Evolutionary conservation across 331 rosid species (phyloP), one percentile per base, ranked within the genome.

Genomic region (Acacia pycnantha): DNA sequence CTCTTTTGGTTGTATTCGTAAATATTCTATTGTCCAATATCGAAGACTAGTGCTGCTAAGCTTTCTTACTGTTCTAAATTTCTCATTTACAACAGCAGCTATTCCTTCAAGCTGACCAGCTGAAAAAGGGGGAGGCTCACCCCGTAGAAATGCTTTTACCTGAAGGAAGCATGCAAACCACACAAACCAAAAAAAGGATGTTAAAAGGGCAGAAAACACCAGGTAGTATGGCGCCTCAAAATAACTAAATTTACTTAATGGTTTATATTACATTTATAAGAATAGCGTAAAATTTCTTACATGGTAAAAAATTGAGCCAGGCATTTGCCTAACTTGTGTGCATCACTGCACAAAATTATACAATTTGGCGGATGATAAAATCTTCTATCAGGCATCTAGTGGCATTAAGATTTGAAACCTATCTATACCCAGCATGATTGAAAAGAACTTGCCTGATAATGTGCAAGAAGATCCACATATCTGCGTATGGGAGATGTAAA

Each of bases 401-500:
- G 78, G 76, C 61, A 77, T 21, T 50, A 67, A 69, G 29, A 13
- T 58, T 72, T 74, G 62, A 48, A 77, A 35, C 79, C 59, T 62
- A 79, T 44, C 46, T 11, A 44, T 31, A 66, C 16, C 48, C 37
- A 9, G 77, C n/a, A 84, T 72, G 81, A 70, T 61, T 18, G 24
- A 70, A 85, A 61, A 74, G 24, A 69, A 64, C 79, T 58, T 58
- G 89, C 99, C 93, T 96, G 99, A 89, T 94, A 94, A 87, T 94
- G 99, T 73, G 99, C 95, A 76, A 94, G 93, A 82, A 96, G 93
- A 88, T 96, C 98, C 90, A 94, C 59, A 90, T 96, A 96, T 88
- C 99, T 89, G 27, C 99, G 92, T 82, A 96, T 96, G 77, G 98
- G 99, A 85, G 98, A 96, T 73, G 99, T 94, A 88, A 96, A 96